These are phyloP conservation scores for Prunus padus DNA, from an alignment of 306 rosid species.

Conservation along the genomic window DNA sequence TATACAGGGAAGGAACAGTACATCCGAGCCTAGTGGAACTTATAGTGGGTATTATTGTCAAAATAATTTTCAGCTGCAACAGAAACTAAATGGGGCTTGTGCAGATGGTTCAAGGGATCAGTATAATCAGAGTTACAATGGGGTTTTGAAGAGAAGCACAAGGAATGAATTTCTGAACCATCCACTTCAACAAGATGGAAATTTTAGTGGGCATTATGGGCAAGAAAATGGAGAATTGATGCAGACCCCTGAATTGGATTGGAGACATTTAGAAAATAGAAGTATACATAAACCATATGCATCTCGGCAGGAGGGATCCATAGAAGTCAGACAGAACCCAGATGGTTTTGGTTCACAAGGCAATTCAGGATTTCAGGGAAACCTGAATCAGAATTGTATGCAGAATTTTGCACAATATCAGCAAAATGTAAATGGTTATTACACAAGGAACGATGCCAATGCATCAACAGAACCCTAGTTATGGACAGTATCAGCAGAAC, in stretches of 20 bases:
- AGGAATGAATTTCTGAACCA: neutral
- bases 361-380: slow-evolving; percentile 35
- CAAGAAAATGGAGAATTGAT: slow-evolving; percentile 23
- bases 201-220: slow-evolving; percentile 25
- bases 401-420: slow-evolving; percentile 24
- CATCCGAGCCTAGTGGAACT: slow-evolving; percentile 9
- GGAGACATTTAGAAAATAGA: slow-evolving; percentile 11
- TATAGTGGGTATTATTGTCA: neutral
- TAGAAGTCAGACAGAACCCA: slow-evolving; percentile 28
- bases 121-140: slow-evolving; percentile 1
- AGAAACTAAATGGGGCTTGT: slow-evolving; percentile 8
- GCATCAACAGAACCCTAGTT: slow-evolving; percentile 25
- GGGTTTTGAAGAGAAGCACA: slow-evolving; percentile 4
- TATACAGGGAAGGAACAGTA: slow-evolving; percentile 8
- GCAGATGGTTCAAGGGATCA: slow-evolving; percentile 11
- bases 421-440: slow-evolving; percentile 18
- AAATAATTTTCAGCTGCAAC: neutral
- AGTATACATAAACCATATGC: slow-evolving; percentile 21
- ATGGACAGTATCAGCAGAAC: slow-evolving; percentile 40
- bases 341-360: slow-evolving; percentile 26
- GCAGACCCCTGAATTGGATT: slow-evolving; percentile 15
- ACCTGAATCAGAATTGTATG: slow-evolving; percentile 11
- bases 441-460: too few relatives aligned
- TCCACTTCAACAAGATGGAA: slow-evolving; percentile 16
- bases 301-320: slow-evolving; percentile 26